Conservation (phyloP, 495 filamentous ascomycete species). For the Xylaria palmicola region DNA sequence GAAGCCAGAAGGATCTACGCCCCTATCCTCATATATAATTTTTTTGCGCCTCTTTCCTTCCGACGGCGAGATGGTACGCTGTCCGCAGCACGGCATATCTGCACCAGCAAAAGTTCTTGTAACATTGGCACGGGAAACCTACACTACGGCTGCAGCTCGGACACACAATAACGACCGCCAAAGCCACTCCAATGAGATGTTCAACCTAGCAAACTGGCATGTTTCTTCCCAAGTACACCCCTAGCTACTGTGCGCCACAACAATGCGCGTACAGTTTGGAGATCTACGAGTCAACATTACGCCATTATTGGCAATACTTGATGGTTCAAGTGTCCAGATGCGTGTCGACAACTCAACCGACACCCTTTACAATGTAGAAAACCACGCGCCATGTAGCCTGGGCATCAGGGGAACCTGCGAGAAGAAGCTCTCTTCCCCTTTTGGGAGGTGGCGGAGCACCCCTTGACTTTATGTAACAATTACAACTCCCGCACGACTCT, state of each 20-base stretch:
- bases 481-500: too few relatives aligned
- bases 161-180: not conserved
- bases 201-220: not conserved
- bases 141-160: not conserved
- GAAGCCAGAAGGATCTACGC: not conserved
- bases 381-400: too few relatives aligned
- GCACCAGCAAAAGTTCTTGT: not conserved
- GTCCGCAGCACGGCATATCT: not conserved
- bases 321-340: too few relatives aligned
- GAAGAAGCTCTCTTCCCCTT: too few relatives aligned
- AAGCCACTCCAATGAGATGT: not conserved
- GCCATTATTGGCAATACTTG: too few relatives aligned
- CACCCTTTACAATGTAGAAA: too few relatives aligned
- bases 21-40: constrained; percentile 2
- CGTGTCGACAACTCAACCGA: too few relatives aligned
- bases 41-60: not conserved
- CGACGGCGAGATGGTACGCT: not conserved
- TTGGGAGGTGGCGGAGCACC: too few relatives aligned
- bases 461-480: too few relatives aligned
- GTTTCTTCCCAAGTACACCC: not conserved
- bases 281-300: too few relatives aligned
- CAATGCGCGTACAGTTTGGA: too few relatives aligned
- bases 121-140: not conserved
- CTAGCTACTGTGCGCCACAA: not conserved
- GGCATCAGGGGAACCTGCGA: too few relatives aligned